These are phyloP conservation scores for Cordyceps cicadae DNA, from an alignment of 2,329 filamentous ascomycete species.

Conservation along the genomic window DNA sequence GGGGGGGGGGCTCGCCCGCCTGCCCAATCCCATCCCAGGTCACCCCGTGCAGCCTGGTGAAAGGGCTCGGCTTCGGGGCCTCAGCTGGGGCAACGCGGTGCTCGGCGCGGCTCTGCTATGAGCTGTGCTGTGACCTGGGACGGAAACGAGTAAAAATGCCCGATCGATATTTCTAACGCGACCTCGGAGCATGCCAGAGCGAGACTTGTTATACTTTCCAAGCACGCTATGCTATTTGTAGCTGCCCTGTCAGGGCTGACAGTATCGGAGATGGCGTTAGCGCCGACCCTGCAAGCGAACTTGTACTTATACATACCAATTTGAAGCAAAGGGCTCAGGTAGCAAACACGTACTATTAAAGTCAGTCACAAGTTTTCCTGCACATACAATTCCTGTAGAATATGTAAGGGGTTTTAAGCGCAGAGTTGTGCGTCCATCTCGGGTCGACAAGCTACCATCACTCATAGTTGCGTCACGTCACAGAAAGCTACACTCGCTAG, in stretches of 20 bases:
- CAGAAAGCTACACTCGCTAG: neutral
- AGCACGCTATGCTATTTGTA: neutral
- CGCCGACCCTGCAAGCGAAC: neutral
- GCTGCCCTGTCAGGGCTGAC: neutral
- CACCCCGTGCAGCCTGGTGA: neutral
- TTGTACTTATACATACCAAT: too few species aligned
- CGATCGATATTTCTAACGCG: slow-evolving; percentile 3
- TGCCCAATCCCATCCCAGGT: neutral
- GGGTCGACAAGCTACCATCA: neutral
- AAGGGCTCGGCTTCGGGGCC: neutral
- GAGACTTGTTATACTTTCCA: neutral
- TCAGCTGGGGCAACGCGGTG: neutral
- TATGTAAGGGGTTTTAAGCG: too few species aligned
- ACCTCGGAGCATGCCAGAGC: neutral
- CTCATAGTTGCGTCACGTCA: neutral
- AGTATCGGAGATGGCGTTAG: neutral
- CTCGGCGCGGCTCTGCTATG: neutral
- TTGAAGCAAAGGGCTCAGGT: neutral
- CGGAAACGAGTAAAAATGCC: neutral
- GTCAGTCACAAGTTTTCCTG: neutral
- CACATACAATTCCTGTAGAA: too few species aligned
- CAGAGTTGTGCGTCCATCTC: neutral
- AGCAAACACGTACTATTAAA: neutral
- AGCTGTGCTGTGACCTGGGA: neutral
- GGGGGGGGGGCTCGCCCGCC: neutral